Evolutionary conservation across 768 basidiomycete species (phyloP).

Genomic region (Rhizopogon roseolus): DNA sequence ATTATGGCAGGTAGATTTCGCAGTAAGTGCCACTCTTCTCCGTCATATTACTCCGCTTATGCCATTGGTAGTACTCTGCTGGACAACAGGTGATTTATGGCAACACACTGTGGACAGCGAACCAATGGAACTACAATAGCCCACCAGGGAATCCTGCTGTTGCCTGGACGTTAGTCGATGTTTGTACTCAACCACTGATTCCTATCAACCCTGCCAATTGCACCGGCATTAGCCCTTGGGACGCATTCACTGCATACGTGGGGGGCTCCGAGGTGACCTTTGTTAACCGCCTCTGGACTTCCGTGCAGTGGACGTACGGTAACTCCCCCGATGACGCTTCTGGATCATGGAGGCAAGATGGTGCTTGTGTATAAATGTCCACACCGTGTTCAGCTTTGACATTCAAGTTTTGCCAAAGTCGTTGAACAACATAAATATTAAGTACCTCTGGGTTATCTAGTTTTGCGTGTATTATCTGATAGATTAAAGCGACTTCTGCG

Average conservation of each 20-base stretch:
- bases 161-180: constrained; percentile 10
- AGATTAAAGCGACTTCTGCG: too few relatives aligned
- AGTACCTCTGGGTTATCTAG: too few relatives aligned
- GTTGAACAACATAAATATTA: too few relatives aligned
- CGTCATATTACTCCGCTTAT: not conserved
- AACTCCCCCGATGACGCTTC: constrained; percentile 20
- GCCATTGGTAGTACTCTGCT: constrained; percentile 14
- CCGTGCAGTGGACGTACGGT: constrained; percentile 17
- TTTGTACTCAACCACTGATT: too few relatives aligned
- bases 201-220: constrained; percentile 17
- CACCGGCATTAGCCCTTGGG: constrained; percentile 16
- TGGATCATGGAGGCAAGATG: constrained; percentile 17
- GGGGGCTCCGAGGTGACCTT: constrained; percentile 14
- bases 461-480: too few relatives aligned
- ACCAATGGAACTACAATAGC: constrained; percentile 22
- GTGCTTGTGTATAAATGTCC: constrained; percentile 12
- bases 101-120: constrained; percentile 16
- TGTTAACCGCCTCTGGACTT: constrained; percentile 13
- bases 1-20: constrained; percentile 17
- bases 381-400: too few relatives aligned
- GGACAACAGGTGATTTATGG: constrained; percentile 19
- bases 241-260: constrained; percentile 9
- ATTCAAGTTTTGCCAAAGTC: too few relatives aligned
- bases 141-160: constrained; percentile 8
- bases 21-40: constrained; percentile 4